Conservation (phyloP, 2,329 filamentous ascomycete genomes). For the Penicillium capsulatum region DNA sequence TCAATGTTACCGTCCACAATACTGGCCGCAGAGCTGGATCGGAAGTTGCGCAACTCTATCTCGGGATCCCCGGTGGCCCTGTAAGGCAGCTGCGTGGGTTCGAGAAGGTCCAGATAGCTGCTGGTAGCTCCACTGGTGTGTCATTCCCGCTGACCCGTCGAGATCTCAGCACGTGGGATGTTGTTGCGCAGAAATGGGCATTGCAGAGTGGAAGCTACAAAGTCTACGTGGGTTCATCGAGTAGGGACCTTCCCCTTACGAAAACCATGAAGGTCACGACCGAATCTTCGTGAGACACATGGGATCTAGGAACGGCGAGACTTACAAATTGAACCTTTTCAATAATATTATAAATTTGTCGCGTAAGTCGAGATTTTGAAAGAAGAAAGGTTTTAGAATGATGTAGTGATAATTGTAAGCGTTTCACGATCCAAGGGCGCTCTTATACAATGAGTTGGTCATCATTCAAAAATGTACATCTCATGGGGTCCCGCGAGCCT, state of each 20-base stretch:
- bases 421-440: no score
- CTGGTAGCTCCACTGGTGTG: conserved; percentile 62
- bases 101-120: conserved; percentile 64
- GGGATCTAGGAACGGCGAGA: no score
- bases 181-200: conserved; percentile 70
- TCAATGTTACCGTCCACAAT: conserved; percentile 44
- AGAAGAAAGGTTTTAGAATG: no score
- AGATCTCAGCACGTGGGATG: conserved; percentile 79
- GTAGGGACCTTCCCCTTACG: conserved; percentile 11
- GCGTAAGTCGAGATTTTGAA: no score
- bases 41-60: conserved; percentile 54
- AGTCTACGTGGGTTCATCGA: conserved; percentile 48
- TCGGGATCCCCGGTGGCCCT: conserved; percentile 64
- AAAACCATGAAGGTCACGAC: conserved; percentile 8
- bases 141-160: conserved; percentile 63
- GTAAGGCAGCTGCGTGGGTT: conserved; percentile 66
- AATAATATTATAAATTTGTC: no score
- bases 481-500: no score
- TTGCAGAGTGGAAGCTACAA: conserved; percentile 50
- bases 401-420: no score
- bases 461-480: no score
- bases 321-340: no score
- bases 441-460: no score
- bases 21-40: conserved; percentile 40
- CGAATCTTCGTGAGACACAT: no score